Evolutionary conservation across 2,329 filamentous ascomycete genomes (phyloP), one percentile per base, ranked within the genome.

Genomic region (Clarireedia homoeocarpa): DNA sequence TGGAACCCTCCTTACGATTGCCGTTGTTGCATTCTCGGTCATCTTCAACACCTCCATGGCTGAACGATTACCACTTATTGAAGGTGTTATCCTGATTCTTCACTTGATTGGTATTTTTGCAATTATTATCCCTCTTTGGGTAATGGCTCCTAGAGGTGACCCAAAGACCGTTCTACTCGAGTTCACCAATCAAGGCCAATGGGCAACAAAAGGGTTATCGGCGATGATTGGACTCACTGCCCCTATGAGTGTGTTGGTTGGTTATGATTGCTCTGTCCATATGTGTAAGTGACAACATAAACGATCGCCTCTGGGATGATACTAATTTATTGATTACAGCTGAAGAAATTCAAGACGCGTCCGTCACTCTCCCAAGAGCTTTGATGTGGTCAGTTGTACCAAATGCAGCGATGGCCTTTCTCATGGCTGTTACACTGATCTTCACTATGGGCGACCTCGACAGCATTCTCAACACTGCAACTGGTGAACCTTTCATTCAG

Each of bases 311-410:
- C n/a, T 14, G 7, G n/a, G 27, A n/a, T 17, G 17, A 24, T 24
- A 15, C 26, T 55, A 45, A 55, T 15, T 14, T 45, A 34, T 27
- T 4, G 14, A n/a, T 24, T 53, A 23, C 14, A 53, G 48, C 76
- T 3, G 77, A 80, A 63, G 77, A 80, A 60, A 74, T 79, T 34
- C 67, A 72, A 39, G 72, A 77, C 56, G 74, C 77, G 0, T 72
- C 74, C 2, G 61, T 71, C 14, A 71, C 74, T 39, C 71, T 80
- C 3, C 77, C 77, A 4, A 66, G 69, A 61, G 73, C 74, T 4
- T 48, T 75, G 57, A 67, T 75, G 55, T 66, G 63, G 55, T 65
- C 69, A 1, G 60, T 70, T 4, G 46, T 60, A 0, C 56, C 73
- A 44, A 74, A 74, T 53, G 71, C 69, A n/a, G 51, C 58, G n/a